phyloP scores from a whole-genome alignment of 2,329 filamentous ascomycete species.

The Ophiostoma sp. region DNA sequence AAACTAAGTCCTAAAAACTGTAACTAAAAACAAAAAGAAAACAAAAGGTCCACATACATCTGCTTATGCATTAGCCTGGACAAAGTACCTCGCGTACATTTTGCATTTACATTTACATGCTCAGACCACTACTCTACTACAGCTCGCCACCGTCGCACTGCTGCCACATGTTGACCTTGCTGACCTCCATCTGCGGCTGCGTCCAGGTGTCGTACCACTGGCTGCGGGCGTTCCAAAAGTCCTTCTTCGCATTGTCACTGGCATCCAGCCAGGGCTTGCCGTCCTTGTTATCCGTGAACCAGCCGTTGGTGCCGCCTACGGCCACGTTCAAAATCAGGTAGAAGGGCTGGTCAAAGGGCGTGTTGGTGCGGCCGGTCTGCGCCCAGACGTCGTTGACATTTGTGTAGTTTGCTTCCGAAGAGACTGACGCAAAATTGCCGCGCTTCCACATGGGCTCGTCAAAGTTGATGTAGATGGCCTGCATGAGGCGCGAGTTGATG shows the following conservation, averaged over 20 bases:
- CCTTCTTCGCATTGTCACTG: constrained; percentile 60
- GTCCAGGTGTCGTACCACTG: constrained; percentile 69
- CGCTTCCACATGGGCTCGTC: constrained; percentile 62
- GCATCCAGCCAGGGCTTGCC: constrained; percentile 76
- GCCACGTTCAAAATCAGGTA: constrained; percentile 72
- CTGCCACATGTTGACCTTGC: constrained; percentile 65
- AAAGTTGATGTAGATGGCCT: constrained; percentile 76
- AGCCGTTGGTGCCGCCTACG: constrained; percentile 74
- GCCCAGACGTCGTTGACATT: constrained; percentile 60
- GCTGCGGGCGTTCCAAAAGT: constrained; percentile 68
- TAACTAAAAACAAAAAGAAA: not conserved
- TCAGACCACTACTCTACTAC: constrained; percentile 28
- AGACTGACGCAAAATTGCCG: constrained; percentile 60
- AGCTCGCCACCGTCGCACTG: constrained; percentile 59
- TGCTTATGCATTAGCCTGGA: not conserved
- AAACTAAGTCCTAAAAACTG: not conserved
- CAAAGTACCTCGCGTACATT: not conserved
- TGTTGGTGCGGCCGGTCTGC: constrained; percentile 53
- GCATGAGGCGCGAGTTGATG: constrained; percentile 71
- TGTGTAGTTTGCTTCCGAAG: constrained; percentile 55
- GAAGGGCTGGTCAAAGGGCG: constrained; percentile 71
- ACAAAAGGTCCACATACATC: not conserved
- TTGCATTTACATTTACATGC: not conserved
- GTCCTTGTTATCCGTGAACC: constrained; percentile 68
- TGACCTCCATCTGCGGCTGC: constrained; percentile 61